These are phyloP conservation scores for Ceratobasidium sp. DNA, from an alignment of 1,284 basidiomycete species.

Conservation along the genomic window DNA sequence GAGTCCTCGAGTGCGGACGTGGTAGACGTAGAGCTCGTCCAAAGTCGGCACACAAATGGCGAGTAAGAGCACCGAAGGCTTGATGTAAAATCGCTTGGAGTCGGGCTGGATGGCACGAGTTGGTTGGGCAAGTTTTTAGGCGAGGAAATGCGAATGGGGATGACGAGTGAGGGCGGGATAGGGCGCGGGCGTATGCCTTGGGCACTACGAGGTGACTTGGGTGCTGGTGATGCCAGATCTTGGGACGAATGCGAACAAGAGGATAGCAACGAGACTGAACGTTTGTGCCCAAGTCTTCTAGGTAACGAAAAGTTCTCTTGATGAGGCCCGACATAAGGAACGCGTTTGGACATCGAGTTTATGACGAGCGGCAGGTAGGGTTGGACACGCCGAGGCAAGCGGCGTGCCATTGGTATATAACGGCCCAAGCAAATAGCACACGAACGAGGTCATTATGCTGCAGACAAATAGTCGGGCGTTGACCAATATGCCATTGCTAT, in stretches of 20 bases:
- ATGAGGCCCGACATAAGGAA: not conserved
- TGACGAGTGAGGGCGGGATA: not conserved
- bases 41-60: not conserved
- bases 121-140: not conserved
- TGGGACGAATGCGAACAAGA: not conserved
- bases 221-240: not conserved
- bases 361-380: not conserved
- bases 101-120: not conserved
- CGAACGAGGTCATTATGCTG: not conserved
- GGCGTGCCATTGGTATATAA: not conserved
- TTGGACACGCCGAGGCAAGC: not conserved
- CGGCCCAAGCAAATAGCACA: not conserved
- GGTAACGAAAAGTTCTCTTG: slow-evolving; percentile 15
- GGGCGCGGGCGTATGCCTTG: not conserved
- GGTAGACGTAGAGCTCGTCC: not conserved
- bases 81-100: not conserved
- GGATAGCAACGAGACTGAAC: slow-evolving; percentile 7
- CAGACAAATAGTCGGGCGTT: not conserved
- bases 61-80: not conserved
- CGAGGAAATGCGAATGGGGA: not conserved
- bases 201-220: not conserved
- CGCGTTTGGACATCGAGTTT: slow-evolving; percentile 10
- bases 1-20: not conserved
- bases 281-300: slow-evolving; percentile 3
- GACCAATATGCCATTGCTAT: not conserved